A percentile compares a stretch with the other conserved stretches of the same genome.
Conservation (phyloP, 345 rosid genomes). For the Gossypium turneri region DNA sequence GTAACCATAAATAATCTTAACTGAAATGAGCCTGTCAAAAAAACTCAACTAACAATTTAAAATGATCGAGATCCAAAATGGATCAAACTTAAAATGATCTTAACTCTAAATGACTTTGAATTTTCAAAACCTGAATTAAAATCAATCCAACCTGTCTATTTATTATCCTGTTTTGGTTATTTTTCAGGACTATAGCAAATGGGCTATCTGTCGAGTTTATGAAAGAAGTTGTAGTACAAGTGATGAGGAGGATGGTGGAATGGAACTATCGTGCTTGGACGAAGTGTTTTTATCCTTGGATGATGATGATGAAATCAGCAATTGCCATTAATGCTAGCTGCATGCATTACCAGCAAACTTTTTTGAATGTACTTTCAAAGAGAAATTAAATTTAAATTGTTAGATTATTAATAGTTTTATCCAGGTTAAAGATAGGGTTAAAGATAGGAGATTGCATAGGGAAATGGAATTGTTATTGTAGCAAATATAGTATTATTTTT, state of each 20-base stretch:
- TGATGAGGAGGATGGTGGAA: constrained; percentile 46
- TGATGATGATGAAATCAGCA: constrained; percentile 87
- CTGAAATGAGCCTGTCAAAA: too few relatives aligned
- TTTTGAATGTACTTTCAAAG: too few relatives aligned
- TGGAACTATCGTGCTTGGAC: constrained; percentile 87
- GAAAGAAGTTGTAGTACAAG: constrained; percentile 34
- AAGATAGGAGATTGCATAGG: background rate
- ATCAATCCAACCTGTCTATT: background rate
- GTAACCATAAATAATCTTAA: too few relatives aligned
- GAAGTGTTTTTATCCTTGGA: constrained; percentile 92
- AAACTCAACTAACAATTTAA: too few relatives aligned
- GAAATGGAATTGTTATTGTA: constrained; percentile 1
- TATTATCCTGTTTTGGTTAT: background rate
- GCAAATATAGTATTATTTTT: background rate
- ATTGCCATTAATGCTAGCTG: constrained; percentile 40
- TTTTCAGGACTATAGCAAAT: constrained; percentile 62
- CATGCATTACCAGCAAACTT: background rate
- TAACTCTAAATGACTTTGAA: background rate
- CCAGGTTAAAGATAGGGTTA: background rate
- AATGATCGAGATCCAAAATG: too few relatives aligned
- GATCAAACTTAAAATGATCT: background rate
- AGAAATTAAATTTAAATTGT: too few relatives aligned
- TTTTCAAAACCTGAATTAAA: background rate
- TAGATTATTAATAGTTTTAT: background rate
- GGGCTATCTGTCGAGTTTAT: constrained; percentile 87